Base-by-base conservation (phyloP, 2,329 filamentous ascomycete species). In the Colletotrichum siamense region DNA sequence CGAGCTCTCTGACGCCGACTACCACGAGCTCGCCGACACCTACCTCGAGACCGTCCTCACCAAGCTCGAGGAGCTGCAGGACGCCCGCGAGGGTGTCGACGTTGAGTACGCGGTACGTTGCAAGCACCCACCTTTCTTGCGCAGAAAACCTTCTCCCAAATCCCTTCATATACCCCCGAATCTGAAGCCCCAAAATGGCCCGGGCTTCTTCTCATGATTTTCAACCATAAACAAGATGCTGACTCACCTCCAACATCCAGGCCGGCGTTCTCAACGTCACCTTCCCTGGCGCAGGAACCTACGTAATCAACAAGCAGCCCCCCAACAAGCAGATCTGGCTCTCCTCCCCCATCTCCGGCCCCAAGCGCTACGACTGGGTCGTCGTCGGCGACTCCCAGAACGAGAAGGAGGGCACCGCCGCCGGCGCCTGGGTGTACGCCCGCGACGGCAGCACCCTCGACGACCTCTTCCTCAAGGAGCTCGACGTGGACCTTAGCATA, bases 291-390 rank as follows among this genome's bases (percentile, higher is more conserved):
- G 88, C 92, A 67, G 96, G 96, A 77, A 96, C 92, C 34, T 99
- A 98, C 83, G 95, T 99, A 76, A 91, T 99, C 87, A 99, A 99
- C 91, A 99, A 99, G 86, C 97, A 99, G 85, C 97, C 97, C 0
- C 96, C 96, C 24, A 99, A 98, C 89, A 97, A 96, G 89, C 97
- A 94, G 84, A 98, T 99, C 82, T 99, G 97, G 97, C 92, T 99
- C 62, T 97, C 95, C 49, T 98, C 95, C 59, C 97, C 97, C 6
- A 88, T 95, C 70, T 96, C 95, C 8, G 97, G 97, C 0, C 97
- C 97, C 16, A 98, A 98, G 87, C 93, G 96, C 75, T 99, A 94
- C 87, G 96, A 99, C 85, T 99, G 95, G 91, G 94, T 98, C 71
- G 84, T 96, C 67, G 80, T 88, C 63, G 92, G 93, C 75, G 95